Conservation (phyloP, 78 protist species). For the Planoprotostelium fungivorum region DNA sequence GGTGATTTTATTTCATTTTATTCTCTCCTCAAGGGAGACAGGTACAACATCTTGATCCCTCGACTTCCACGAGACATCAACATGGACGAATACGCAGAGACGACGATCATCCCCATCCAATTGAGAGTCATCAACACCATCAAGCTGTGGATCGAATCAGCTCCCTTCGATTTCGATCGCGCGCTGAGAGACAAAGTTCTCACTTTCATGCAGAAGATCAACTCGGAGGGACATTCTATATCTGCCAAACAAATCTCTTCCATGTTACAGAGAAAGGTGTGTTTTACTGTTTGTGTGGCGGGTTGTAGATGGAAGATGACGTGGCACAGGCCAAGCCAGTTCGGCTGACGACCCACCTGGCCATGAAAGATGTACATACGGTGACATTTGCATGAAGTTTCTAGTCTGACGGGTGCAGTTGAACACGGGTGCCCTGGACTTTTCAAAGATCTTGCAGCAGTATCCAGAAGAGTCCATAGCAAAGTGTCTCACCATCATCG, state of each 20-base stretch:
- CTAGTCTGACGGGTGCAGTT: not conserved
- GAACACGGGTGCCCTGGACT: not conserved
- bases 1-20: not conserved
- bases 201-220: not conserved
- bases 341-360: not conserved
- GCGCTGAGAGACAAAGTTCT: not conserved
- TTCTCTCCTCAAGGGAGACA: not conserved
- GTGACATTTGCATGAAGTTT: not conserved
- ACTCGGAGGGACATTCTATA: not conserved
- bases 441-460: not conserved
- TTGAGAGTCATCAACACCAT: slow-evolving; percentile 52
- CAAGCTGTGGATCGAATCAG: slow-evolving; percentile 40
- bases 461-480: not conserved
- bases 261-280: not conserved
- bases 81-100: not conserved
- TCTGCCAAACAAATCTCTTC: not conserved
- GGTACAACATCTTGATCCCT: not conserved
- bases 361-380: not conserved
- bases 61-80: not conserved
- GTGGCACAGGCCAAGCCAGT: not conserved
- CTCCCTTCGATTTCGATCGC: slow-evolving; percentile 45
- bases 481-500: not conserved
- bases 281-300: not conserved
- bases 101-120: slow-evolving; percentile 23
- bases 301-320: not conserved